phyloP scores from a whole-genome alignment of 1,284 basidiomycete genomes.

The Amylostereum areolatum region DNA sequence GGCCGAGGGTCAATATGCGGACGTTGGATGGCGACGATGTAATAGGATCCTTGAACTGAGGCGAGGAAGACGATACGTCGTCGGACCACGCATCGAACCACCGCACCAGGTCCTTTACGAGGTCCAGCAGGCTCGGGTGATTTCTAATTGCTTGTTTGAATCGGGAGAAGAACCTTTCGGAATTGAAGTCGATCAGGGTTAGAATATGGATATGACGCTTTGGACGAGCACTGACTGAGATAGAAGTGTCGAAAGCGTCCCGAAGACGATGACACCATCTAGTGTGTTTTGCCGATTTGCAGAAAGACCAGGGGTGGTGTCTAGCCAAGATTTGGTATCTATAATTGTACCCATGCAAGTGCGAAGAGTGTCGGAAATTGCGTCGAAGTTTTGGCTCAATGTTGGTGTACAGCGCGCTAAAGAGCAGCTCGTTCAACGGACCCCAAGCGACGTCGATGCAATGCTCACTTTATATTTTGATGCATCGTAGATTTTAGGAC shows the following conservation, averaged over 20 bases:
- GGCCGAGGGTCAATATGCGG: conserved; percentile 31
- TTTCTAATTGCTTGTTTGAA: conserved; percentile 49
- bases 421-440: not conserved
- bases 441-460: not conserved
- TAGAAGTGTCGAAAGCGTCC: conserved; percentile 40
- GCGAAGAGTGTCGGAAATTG: conserved; percentile 36
- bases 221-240: conserved; percentile 39
- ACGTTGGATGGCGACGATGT: conserved; percentile 18
- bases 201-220: not conserved
- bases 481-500: conserved; percentile 55
- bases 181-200: not conserved
- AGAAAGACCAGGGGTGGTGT: conserved; percentile 11
- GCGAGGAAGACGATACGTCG: conserved; percentile 28
- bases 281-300: conserved; percentile 36
- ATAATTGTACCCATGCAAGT: conserved; percentile 38
- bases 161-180: conserved; percentile 46
- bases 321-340: conserved; percentile 18
- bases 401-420: conserved; percentile 47
- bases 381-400: conserved; percentile 47
- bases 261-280: conserved; percentile 29
- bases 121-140: conserved; percentile 36
- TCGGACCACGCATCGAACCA: conserved; percentile 45
- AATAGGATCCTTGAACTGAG: conserved; percentile 30
- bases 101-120: conserved; percentile 34
- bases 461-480: conserved; percentile 47